These are phyloP conservation scores for Corrigiola litoralis DNA, from an alignment of 179 eudicot species.

Conservation along the genomic window DNA sequence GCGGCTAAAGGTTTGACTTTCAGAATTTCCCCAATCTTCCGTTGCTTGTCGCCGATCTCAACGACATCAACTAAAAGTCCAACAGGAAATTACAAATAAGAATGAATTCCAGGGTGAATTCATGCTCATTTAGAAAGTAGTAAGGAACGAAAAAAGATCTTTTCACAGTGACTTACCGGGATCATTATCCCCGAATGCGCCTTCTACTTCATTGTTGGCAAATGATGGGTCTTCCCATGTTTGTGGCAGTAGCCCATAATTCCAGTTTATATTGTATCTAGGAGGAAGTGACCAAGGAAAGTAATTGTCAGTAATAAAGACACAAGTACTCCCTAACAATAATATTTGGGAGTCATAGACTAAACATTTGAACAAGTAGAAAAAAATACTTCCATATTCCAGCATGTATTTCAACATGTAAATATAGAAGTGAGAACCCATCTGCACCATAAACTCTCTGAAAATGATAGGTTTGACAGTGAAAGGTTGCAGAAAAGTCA, in stretches of 20 bases:
- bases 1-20: constrained; percentile 90
- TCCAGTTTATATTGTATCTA: constrained; percentile 96
- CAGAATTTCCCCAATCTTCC: constrained; percentile 70
- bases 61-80: constrained; percentile 77
- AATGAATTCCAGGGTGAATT: constrained; percentile 1
- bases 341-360: too few relatives aligned
- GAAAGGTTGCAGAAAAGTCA: too few relatives aligned
- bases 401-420: too few relatives aligned
- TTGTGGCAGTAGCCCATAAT: constrained; percentile 96
- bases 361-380: too few relatives aligned
- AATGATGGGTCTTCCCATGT: constrained; percentile 97
- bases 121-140: neutral
- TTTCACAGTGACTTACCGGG: constrained; percentile 50
- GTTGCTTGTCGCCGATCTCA: constrained; percentile 83
- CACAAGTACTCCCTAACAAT: neutral
- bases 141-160: neutral
- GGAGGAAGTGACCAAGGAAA: constrained; percentile 3
- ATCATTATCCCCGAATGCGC: constrained; percentile 97
- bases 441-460: too few relatives aligned
- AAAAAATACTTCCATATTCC: too few relatives aligned
- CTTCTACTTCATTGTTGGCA: constrained; percentile 89
- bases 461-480: too few relatives aligned
- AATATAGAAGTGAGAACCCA: too few relatives aligned
- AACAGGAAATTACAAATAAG: neutral
- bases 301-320: neutral